Conservation (phyloP, 805 yeast species). For the Yamadazyma nakazawae region DNA sequence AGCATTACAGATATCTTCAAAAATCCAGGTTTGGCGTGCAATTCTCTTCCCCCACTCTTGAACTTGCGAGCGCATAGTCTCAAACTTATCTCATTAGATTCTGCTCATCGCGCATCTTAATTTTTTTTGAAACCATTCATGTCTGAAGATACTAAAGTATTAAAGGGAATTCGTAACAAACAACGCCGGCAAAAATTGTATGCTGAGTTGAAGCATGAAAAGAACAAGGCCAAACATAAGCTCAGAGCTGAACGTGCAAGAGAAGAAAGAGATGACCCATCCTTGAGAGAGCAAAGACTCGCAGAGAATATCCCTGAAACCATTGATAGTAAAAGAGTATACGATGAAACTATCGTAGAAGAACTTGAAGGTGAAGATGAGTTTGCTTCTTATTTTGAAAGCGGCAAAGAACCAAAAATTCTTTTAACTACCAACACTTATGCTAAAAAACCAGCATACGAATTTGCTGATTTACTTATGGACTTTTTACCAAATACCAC, state of each 20-base stretch:
- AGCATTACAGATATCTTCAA: not conserved
- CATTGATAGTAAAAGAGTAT: conserved; percentile 78
- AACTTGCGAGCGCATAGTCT: conserved; percentile 2
- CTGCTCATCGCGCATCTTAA: conserved; percentile 3
- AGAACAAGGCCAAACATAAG: conserved; percentile 73
- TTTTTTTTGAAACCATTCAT: conserved; percentile 9
- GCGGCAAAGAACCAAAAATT: conserved; percentile 69
- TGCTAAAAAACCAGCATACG: conserved; percentile 84
- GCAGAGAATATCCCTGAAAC: conserved; percentile 77
- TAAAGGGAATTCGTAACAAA: conserved; percentile 63
- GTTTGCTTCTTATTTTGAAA: conserved; percentile 53
- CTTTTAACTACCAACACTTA: conserved; percentile 83
- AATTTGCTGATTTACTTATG: conserved; percentile 80
- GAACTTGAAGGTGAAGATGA: conserved; percentile 64
- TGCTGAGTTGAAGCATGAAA: conserved; percentile 69
- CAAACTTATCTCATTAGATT: not conserved
- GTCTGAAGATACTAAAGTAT: conserved; percentile 26
- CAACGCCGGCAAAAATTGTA: conserved; percentile 74
- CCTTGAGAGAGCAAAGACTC: conserved; percentile 73
- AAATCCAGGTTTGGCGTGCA: conserved; percentile 17
- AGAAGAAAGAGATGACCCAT: conserved; percentile 82
- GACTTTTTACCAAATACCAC: conserved; percentile 83
- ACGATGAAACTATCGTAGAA: conserved; percentile 73
- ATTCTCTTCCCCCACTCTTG: conserved; percentile 20
- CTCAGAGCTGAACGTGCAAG: conserved; percentile 80